Conservation (phyloP, 2,329 filamentous ascomycete species). For the Ciborinia camelliae region DNA sequence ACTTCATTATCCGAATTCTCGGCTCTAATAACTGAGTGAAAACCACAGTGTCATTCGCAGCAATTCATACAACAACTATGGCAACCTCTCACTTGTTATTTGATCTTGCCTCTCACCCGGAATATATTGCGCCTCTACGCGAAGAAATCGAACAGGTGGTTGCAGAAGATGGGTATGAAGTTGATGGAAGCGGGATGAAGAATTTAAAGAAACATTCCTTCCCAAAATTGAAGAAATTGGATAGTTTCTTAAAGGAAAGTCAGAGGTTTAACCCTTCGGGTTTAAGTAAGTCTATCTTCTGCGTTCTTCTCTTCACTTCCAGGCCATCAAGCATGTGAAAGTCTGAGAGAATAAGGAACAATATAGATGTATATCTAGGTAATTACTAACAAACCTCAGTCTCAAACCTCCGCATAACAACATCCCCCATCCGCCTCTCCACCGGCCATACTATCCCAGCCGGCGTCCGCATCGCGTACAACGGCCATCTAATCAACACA, state of each 20-base stretch:
- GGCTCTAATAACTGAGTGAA: too few relatives aligned
- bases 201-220: constrained; percentile 36
- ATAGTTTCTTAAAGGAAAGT: constrained; percentile 44
- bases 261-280: constrained; percentile 38
- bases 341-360: neutral
- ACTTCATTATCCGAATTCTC: neutral
- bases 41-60: constrained; percentile 35
- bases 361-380: constrained; percentile 22
- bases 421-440: constrained; percentile 27
- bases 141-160: constrained; percentile 33
- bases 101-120: constrained; percentile 48
- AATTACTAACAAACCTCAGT: constrained; percentile 19
- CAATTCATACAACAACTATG: constrained; percentile 51
- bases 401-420: constrained; percentile 4
- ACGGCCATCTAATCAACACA: constrained; percentile 31
- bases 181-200: constrained; percentile 40
- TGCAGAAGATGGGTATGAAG: constrained; percentile 43
- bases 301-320: constrained; percentile 11
- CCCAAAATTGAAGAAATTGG: constrained; percentile 38
- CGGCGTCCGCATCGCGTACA: constrained; percentile 32
- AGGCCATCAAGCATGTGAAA: neutral
- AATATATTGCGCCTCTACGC: constrained; percentile 39
- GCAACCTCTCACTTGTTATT: constrained; percentile 49
- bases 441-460: neutral
- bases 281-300: constrained; percentile 20